Conservation (phyloP, 2,329 filamentous ascomycete species). For the Diaporthe citri region DNA sequence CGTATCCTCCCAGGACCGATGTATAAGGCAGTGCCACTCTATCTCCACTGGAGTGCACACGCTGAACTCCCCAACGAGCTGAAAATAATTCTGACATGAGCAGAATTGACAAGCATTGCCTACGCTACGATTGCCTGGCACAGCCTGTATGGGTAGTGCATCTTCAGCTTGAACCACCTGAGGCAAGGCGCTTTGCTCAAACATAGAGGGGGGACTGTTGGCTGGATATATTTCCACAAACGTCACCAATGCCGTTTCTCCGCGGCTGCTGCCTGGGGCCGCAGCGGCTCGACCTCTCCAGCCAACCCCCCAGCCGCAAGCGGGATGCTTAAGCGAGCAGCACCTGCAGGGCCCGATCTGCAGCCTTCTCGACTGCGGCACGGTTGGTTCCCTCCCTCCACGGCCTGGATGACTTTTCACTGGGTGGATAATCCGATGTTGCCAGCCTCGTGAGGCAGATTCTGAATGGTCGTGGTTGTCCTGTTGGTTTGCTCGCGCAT, state of each 20-base stretch:
- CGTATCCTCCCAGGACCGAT: too few species aligned
- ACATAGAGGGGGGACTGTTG: background rate
- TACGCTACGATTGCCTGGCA: background rate
- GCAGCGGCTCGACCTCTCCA: constrained; percentile 1
- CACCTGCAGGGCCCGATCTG: background rate
- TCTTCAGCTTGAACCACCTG: background rate
- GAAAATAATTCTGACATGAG: too few species aligned
- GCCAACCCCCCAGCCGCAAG: background rate
- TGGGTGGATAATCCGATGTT: constrained; percentile 16
- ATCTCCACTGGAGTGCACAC: too few species aligned
- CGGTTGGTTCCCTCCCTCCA: background rate
- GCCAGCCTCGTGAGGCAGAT: background rate
- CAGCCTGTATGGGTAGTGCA: too few species aligned
- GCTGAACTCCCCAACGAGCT: too few species aligned
- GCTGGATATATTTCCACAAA: background rate
- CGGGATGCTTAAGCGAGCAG: background rate
- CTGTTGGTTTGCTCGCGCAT: constrained; percentile 5
- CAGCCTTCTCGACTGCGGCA: background rate
- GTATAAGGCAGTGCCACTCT: too few species aligned
- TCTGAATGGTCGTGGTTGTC: too few species aligned
- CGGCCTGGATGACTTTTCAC: background rate
- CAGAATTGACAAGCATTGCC: background rate
- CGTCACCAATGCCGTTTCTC: background rate
- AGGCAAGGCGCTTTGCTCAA: constrained; percentile 1
- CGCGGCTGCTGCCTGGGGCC: constrained; percentile 1